A percentile compares a stretch with the other conserved stretches of the same genome.
These are phyloP conservation scores for Ceratocystis diversiconidia DNA, from an alignment of 2,329 filamentous ascomycete species.

Conservation along the genomic window DNA sequence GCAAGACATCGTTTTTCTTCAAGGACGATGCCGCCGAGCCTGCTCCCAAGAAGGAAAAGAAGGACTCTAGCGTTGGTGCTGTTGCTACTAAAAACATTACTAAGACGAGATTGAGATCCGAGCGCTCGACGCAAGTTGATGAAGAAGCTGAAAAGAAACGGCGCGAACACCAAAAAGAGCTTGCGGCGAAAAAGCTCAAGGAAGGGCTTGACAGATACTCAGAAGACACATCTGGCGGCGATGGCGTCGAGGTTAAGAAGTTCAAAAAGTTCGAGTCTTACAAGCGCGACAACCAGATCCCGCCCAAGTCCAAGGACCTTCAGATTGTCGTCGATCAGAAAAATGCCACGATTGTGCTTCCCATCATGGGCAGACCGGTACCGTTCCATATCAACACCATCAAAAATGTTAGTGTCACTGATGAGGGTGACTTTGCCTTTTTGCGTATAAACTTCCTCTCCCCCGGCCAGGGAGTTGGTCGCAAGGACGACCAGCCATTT, in stretches of 20 bases:
- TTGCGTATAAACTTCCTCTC: slow-evolving; percentile 95
- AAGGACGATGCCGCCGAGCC: slow-evolving; percentile 85
- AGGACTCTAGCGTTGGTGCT: slow-evolving; percentile 65
- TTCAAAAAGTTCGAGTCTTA: slow-evolving; percentile 99
- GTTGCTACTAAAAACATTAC: slow-evolving; percentile 93
- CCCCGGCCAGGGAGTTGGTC: slow-evolving; percentile 88
- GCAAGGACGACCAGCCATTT: slow-evolving; percentile 95
- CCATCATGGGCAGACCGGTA: slow-evolving; percentile 93
- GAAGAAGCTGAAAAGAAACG: slow-evolving; percentile 80
- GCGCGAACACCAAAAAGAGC: slow-evolving; percentile 82
- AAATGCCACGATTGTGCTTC: slow-evolving; percentile 77
- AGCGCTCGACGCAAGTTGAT: slow-evolving; percentile 74
- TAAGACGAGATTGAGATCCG: slow-evolving; percentile 79
- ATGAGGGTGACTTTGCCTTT: slow-evolving; percentile 87
- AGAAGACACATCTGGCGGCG: slow-evolving; percentile 69
- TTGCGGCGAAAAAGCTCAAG: slow-evolving; percentile 73
- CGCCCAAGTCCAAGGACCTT: slow-evolving; percentile 65
- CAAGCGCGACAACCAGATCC: slow-evolving; percentile 92
- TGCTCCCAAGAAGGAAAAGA: slow-evolving; percentile 81
- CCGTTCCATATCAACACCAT: slow-evolving; percentile 97
- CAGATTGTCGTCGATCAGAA: slow-evolving; percentile 84
- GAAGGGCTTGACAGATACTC: slow-evolving; percentile 76
- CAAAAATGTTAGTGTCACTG: slow-evolving; percentile 97
- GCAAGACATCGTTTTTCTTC: slow-evolving; percentile 96
- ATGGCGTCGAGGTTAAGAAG: slow-evolving; percentile 89